Evolutionary conservation across 2,329 filamentous ascomycete species (phyloP), one percentile per base, ranked within the genome.

Genomic region (Aschersonia sp.): DNA sequence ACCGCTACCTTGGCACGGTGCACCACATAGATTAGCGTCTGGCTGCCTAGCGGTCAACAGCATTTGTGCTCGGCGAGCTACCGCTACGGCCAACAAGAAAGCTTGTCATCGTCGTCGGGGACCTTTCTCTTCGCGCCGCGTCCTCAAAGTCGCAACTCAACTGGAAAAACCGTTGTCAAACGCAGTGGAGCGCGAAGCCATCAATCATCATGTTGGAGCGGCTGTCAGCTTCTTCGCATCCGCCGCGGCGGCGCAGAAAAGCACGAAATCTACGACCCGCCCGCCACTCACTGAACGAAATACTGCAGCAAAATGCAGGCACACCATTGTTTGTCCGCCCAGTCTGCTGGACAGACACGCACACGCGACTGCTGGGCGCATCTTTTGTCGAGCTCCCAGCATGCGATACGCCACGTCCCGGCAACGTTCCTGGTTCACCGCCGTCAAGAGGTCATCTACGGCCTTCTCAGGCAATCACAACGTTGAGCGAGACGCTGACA

Each of bases 271-370:
- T 57, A 8, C 62, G 62, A 4, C 70, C 73, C 0, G 66, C 69
- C 43, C 59, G 62, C 22, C 68, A 69, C 22, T 79, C 76, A 0
- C 61, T 79, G 29, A 72, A 70, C 55, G 72, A 73, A 51, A 64
- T 75, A 43, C 63, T 79, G 50, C 68, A 70, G 50, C 63, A 71
- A 29, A 56, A 78, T 54, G 58, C 66, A 35, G 69, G 72, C 42
- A 59, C 57, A 0, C 65, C 69, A 0, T 70, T 79, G 22, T 77
- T 70, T 50, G 60, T 73, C 44, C 65, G 68, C 30, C 76, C 76
- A 2, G 69, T 77, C 43, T 70, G 67, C 55, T 79, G 76, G 76
- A 77, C 70, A 12, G 74, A 78, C 47, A 49, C 64, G 1, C 76
- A 79, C 50, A 55, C 65, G 8, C 57, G 62, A 42, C 59, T 77